These are phyloP conservation scores for Medicago lupulina DNA, from an alignment of 306 rosid genomes.

Conservation along the genomic window DNA sequence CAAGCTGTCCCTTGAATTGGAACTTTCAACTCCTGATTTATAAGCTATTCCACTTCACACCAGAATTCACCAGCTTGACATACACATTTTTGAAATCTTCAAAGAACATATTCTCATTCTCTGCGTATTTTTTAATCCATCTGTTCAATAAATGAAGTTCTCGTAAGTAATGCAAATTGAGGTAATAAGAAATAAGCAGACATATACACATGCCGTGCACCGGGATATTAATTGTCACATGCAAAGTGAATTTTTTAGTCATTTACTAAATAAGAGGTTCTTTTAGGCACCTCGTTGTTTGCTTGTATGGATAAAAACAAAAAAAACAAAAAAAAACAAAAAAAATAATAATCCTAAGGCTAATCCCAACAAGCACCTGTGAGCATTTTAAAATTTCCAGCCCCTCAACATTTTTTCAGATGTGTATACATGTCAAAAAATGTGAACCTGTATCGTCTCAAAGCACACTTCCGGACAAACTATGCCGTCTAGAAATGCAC, in stretches of 20 bases:
- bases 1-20: constrained; percentile 21
- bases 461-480: neutral
- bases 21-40: constrained; percentile 40
- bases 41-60: constrained; percentile 76
- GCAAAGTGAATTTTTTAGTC: constrained; percentile 21
- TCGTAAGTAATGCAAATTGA: constrained; percentile 39
- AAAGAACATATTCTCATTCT: constrained; percentile 72
- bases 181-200: constrained; percentile 28
- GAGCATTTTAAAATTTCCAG: too few species aligned
- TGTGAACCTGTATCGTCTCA: neutral
- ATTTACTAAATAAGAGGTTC: neutral
- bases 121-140: constrained; percentile 84
- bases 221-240: constrained; percentile 27
- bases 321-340: too few species aligned
- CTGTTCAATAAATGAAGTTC: constrained; percentile 53
- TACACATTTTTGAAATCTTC: constrained; percentile 84
- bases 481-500: neutral
- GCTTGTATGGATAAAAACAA: too few species aligned
- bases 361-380: too few species aligned
- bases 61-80: constrained; percentile 85
- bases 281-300: neutral
- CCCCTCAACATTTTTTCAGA: too few species aligned
- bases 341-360: too few species aligned
- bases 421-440: too few species aligned
- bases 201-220: constrained; percentile 35